Base-by-base conservation (phyloP, 73 alveolate species). In the Paraurostyla sp. region DNA sequence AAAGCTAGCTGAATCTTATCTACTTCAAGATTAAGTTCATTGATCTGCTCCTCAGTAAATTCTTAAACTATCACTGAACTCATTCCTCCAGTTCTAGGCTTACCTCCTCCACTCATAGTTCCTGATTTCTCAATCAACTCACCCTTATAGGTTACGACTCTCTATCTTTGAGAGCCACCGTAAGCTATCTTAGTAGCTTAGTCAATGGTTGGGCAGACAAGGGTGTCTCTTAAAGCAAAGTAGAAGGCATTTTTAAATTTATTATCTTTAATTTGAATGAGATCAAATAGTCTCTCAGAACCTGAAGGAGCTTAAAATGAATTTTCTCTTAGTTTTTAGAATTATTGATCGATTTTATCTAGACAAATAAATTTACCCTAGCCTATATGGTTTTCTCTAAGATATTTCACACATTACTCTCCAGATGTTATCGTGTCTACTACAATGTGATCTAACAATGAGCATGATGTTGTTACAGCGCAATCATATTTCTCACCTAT, bases 61-160 rank as follows among this genome's bases (percentile, higher is more conserved):
- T 91, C 91, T 46, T 81, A 38, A 9, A 58, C 68, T 2, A 20
- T 0, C 25, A 11, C 42, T 7, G 22, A 6, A 38, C 91, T 85
- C 97, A 96, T 96, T 18, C 76, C 96, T 25, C 99, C 99, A 59
- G 89, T 94, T 36, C 94, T 94, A 25, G 98, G 97, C 69, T 76
- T 75, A 23, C 99, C 99, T 57, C 99, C 98, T n/a, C 99, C 99
- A 49, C 95, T 89, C 97, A 97, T 93, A 3, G 96, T 93, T 6
- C 99, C 99, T 6, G 98, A 87, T 0, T 76, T 88, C 83, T 97
- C 99, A 40, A 97, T 95, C 42, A 97, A 78, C 57, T 94, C 97
- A 0, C 99, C 99, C 83, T 92, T 92, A 42, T 91, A 78, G n/a
- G 99, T 97, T 4, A 97, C 99, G 4, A 95, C 96, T 89, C 98